Base-by-base conservation (phyloP, 495 filamentous ascomycete species). In the Podospora sp. region DNA sequence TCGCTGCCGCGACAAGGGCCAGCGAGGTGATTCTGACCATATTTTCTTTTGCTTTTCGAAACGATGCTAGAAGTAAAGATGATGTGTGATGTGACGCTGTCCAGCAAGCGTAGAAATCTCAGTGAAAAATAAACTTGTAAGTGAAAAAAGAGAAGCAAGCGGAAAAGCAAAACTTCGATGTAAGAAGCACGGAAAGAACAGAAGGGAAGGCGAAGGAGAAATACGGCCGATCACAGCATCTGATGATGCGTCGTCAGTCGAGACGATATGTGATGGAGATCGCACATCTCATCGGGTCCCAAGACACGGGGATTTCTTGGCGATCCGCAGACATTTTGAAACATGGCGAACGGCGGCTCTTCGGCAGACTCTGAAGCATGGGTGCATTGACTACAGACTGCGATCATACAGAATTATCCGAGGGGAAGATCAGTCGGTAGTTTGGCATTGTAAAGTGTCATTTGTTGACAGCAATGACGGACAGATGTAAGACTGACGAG, bases 1-100 rank as follows among this genome's bases (percentile, higher is more conserved):
- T 72, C 7, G 72, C 74, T 11, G 72, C 73, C 21, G 74, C 71
- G 56, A 64, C 40, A 36, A 80, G 69, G 22, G 68, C 20, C 11
- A 82, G 57, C 56, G 62, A 70, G 67, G 73, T 71, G 16, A 33
- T 16, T 26, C 71, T 72, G 22, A 75, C 40, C 75, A 82, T 80
- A 33, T 71, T 79, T 26, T 60, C 62, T 29, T 26, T 16, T 27
- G 59, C 7, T 20, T 21, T 24, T 21, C n/a, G 36, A 25, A 22
- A 22, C 14, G 20, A 6, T 26, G 20, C 20, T 46, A 46, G 35
- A 18, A 9, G 14, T 20, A 12, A 16, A 2, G 36, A 24, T 35
- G 24, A 36, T 21, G 20, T 4, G n/a, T n/a, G 21, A 27, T 50
- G 22, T 26, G 36, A 12, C 40, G 40, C 40, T 46, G 40, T 14